phyloP scores from a whole-genome alignment of 345 rosid species.

The Angophora floribunda region DNA sequence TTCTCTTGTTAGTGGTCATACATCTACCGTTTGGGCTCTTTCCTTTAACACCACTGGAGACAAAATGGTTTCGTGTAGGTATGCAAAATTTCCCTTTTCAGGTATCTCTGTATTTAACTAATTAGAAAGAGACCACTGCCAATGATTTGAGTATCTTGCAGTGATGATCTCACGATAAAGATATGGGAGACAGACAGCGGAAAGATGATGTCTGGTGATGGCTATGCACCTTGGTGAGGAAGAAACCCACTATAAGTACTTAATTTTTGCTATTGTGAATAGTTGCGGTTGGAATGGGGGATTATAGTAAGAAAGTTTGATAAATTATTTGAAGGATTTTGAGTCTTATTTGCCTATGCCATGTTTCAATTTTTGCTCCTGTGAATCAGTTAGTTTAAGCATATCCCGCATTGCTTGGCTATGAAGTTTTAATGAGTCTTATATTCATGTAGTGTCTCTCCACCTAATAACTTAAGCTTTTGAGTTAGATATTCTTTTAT shows the following conservation, averaged over 20 bases:
- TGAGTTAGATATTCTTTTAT: background rate
- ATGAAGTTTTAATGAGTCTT: background rate
- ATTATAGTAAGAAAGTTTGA: background rate
- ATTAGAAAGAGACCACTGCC: background rate
- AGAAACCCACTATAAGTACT: background rate
- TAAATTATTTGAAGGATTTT: background rate
- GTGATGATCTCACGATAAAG: constrained; percentile 94
- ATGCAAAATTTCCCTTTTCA: constrained; percentile 1
- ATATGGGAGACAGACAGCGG: constrained; percentile 61
- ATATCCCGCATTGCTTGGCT: background rate
- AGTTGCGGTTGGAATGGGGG: background rate
- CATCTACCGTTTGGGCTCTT: constrained; percentile 85
- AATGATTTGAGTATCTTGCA: constrained; percentile 15
- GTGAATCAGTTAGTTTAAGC: background rate
- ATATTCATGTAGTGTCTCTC: background rate
- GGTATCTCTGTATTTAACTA: background rate
- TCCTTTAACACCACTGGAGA: constrained; percentile 78
- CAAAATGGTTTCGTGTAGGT: constrained; percentile 95
- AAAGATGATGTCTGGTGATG: constrained; percentile 57
- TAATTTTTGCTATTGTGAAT: background rate
- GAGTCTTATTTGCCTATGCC: background rate
- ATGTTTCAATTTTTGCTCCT: background rate
- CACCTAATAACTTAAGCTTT: background rate
- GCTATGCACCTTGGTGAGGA: constrained; percentile 76
- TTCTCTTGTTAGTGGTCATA: constrained; percentile 52